These are phyloP conservation scores for Rhodofomes roseus DNA, from an alignment of 1,284 basidiomycete genomes.

Conservation along the genomic window DNA sequence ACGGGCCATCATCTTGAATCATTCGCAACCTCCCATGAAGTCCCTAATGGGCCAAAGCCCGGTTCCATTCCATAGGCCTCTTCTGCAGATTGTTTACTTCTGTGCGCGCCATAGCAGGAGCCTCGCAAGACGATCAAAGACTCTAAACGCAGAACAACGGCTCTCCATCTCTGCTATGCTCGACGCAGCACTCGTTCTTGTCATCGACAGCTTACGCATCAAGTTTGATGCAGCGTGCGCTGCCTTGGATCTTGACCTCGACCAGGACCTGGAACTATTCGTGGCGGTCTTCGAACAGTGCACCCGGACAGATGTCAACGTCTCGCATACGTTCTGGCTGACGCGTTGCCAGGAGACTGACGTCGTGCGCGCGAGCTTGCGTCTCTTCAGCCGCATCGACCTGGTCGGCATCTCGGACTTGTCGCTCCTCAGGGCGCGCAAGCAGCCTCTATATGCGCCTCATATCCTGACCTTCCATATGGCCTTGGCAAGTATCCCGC, in stretches of 20 bases:
- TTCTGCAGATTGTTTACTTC: slow-evolving; percentile 81
- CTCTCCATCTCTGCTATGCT: slow-evolving; percentile 53
- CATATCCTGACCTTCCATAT: slow-evolving; percentile 85
- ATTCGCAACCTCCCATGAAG: slow-evolving; percentile 69
- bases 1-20: slow-evolving; percentile 67
- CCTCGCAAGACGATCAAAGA: slow-evolving; percentile 44
- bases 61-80: slow-evolving; percentile 74
- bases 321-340: slow-evolving; percentile 72
- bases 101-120: slow-evolving; percentile 62
- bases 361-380: slow-evolving; percentile 73
- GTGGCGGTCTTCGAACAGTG: slow-evolving; percentile 82
- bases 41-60: slow-evolving; percentile 70
- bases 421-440: slow-evolving; percentile 53
- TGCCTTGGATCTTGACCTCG: slow-evolving; percentile 58
- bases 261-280: slow-evolving; percentile 77
- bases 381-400: slow-evolving; percentile 70
- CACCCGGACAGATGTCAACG: slow-evolving; percentile 61
- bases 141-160: slow-evolving; percentile 58
- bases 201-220: slow-evolving; percentile 68
- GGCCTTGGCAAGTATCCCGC: slow-evolving; percentile 73
- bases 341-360: slow-evolving; percentile 79
- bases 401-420: slow-evolving; percentile 65
- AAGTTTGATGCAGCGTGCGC: slow-evolving; percentile 63
- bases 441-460: slow-evolving; percentile 66
- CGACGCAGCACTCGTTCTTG: slow-evolving; percentile 60